A percentile compares a stretch with the other conserved stretches of the same genome.
These are phyloP conservation scores for Coemansia sp. DNA, from an alignment of 192 early-diverging fungal genomes.

Conservation along the genomic window DNA sequence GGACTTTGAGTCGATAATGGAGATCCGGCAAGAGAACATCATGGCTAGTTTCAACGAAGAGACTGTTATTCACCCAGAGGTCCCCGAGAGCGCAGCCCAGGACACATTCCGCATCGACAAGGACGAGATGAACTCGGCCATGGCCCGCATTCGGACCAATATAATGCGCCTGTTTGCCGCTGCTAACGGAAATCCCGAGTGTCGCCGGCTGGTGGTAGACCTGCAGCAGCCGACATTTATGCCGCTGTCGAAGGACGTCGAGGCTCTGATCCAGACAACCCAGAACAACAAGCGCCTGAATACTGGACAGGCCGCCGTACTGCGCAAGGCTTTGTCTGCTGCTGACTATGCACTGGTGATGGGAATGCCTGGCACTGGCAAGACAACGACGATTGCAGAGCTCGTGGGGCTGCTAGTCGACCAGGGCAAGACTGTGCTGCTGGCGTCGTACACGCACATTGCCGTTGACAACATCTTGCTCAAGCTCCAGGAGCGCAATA, in stretches of 20 bases:
- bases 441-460: conserved; percentile 90
- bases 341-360: conserved; percentile 89
- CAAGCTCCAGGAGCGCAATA: conserved; percentile 71
- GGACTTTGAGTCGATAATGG: conserved; percentile 47
- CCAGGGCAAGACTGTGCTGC: conserved; percentile 75
- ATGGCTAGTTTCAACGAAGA: conserved; percentile 10
- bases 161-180: conserved; percentile 71
- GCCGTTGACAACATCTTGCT: conserved; percentile 93
- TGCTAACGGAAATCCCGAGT: conserved; percentile 57
- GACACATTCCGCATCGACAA: conserved; percentile 76
- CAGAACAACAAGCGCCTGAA: conserved; percentile 63
- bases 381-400: conserved; percentile 86
- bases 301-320: conserved; percentile 68
- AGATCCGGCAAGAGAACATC: conserved; percentile 31
- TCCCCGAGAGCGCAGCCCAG: conserved; percentile 35
- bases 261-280: conserved; percentile 16
- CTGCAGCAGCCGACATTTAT: conserved; percentile 69
- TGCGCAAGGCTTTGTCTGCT: conserved; percentile 74
- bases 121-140: conserved; percentile 76
- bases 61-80: conserved; percentile 32
- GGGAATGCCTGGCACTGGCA: conserved; percentile 98
- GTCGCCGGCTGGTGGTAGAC: conserved; percentile 81
- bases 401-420: conserved; percentile 72
- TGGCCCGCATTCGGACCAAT: conserved; percentile 74
- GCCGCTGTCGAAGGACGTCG: conserved; percentile 23